phyloP scores from a whole-genome alignment of 192 early-diverging fungal genomes.

The Powellomyces hirtus region DNA sequence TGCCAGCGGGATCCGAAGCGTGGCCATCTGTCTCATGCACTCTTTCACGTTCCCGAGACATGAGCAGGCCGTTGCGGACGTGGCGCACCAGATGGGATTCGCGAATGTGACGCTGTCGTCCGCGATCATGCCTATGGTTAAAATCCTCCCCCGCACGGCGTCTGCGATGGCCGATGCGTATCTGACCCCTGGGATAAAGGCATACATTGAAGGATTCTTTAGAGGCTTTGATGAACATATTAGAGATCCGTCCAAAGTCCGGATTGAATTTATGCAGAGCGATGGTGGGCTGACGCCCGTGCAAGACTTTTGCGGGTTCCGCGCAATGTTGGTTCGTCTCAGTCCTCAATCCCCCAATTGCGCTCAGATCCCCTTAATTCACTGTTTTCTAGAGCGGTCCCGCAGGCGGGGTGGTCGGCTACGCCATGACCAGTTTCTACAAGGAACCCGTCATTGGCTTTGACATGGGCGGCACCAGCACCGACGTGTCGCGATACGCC shows the following conservation, averaged over 20 bases:
- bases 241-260: slow-evolving; percentile 33
- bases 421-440: slow-evolving; percentile 52
- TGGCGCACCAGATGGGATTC: slow-evolving; percentile 77
- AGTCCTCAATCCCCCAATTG: too few species aligned
- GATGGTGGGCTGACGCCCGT: slow-evolving; percentile 94
- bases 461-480: slow-evolving; percentile 84
- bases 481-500: slow-evolving; percentile 89
- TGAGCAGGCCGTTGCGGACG: slow-evolving; percentile 64
- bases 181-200: slow-evolving; percentile 86
- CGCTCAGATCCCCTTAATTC: too few species aligned
- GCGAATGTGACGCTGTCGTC: slow-evolving; percentile 82
- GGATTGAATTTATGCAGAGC: slow-evolving; percentile 95
- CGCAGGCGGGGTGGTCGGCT: slow-evolving; percentile 93
- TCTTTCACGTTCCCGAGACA: slow-evolving; percentile 88
- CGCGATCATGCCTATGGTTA: slow-evolving; percentile 85
- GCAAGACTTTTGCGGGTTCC: slow-evolving; percentile 78
- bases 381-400: slow-evolving; percentile 74
- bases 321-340: slow-evolving; percentile 75
- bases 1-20: slow-evolving; percentile 73
- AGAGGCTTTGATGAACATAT: slow-evolving; percentile 79
- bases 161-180: slow-evolving; percentile 91
- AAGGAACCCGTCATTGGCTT: slow-evolving; percentile 78
- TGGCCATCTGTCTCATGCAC: slow-evolving; percentile 93
- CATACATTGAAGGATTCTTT: slow-evolving; percentile 83
- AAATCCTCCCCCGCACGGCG: slow-evolving; percentile 89